Evolutionary conservation across 257 asterid genomes (phyloP).

Genomic region (Plantago major): DNA sequence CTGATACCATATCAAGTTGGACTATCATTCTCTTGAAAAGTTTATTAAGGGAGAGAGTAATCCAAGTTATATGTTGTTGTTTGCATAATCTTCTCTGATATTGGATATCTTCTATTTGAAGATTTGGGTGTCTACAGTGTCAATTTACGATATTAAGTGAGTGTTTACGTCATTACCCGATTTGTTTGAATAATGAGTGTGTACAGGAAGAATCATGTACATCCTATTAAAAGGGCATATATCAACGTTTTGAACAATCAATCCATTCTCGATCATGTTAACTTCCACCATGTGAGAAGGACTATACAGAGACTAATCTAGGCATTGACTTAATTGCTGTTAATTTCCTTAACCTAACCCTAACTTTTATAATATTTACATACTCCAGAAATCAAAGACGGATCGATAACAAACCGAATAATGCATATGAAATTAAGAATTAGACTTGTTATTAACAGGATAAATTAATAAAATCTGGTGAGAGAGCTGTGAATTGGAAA

Average conservation of each 20-base stretch:
- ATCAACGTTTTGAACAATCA: neutral
- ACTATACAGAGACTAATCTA: constrained; percentile 10
- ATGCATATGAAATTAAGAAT: neutral
- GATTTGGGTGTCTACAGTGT: no score
- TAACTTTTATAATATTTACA: neutral
- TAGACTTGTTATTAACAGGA: neutral
- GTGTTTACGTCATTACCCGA: neutral
- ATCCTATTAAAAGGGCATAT: neutral
- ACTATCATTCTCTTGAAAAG: no score
- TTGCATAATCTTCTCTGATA: no score
- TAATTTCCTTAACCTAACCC: constrained; percentile 30
- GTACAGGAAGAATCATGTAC: constrained; percentile 1
- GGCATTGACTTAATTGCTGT: constrained; percentile 13
- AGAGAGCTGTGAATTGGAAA: neutral
- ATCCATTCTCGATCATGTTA: neutral
- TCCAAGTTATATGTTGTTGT: no score
- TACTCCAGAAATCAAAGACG: no score
- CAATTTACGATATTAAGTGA: no score
- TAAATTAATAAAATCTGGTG: constrained; percentile 8
- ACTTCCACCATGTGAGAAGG: constrained; percentile 11
- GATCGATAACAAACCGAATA: constrained; percentile 2
- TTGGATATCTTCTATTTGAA: no score
- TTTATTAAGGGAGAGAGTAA: no score
- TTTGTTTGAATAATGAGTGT: neutral
- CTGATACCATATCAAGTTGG: no score